These are phyloP conservation scores for Suillus lakei DNA, from an alignment of 768 basidiomycete species.

Conservation along the genomic window DNA sequence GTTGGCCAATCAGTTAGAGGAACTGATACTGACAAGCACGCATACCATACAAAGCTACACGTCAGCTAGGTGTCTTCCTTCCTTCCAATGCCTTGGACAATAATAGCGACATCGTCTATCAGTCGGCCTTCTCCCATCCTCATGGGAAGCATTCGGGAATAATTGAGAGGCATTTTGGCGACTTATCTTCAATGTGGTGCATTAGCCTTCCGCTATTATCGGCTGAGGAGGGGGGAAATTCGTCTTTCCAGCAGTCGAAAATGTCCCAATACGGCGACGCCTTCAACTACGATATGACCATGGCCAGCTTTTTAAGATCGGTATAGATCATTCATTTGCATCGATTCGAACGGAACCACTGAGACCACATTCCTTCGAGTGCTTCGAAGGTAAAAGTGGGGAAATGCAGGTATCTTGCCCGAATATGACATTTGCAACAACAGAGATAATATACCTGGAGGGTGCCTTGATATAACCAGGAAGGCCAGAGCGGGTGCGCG, in stretches of 20 bases:
- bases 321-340: too few species aligned
- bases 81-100: not conserved
- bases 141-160: not conserved
- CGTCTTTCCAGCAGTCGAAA: not conserved
- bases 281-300: not conserved
- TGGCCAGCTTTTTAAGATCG: too few species aligned
- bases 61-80: not conserved
- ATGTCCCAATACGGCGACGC: not conserved
- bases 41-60: not conserved
- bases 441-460: not conserved
- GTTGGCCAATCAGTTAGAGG: not conserved
- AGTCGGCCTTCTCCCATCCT: not conserved
- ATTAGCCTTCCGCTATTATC: not conserved
- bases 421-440: not conserved
- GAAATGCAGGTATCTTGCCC: not conserved
- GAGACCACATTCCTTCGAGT: not conserved
- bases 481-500: not conserved
- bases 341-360: not conserved
- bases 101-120: not conserved
- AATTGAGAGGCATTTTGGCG: not conserved
- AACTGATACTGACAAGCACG: not conserved
- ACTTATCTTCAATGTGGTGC: not conserved
- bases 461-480: not conserved
- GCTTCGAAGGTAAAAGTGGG: not conserved
- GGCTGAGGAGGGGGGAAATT: not conserved